Percentiles rank a stretch among this genome's conserved stretches.
These are phyloP conservation scores for Gyrodon lividus DNA, from an alignment of 768 basidiomycete species.

Conservation along the genomic window DNA sequence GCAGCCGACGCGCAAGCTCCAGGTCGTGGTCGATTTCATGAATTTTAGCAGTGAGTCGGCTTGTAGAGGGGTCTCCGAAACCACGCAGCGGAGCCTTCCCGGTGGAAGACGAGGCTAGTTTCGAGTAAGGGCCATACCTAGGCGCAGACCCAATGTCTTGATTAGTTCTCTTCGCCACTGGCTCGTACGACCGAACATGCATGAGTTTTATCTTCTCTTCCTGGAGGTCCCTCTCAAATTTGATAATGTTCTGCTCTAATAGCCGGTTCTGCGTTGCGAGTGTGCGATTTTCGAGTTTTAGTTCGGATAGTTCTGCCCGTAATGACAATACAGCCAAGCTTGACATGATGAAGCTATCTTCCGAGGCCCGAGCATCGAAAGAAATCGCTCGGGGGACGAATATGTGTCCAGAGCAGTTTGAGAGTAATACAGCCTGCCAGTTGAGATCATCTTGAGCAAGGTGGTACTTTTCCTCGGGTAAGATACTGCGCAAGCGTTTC, in stretches of 20 bases:
- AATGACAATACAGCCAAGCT: conserved; percentile 48
- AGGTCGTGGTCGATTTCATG: conserved; percentile 11
- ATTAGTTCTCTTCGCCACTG: background rate
- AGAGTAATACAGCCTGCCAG: conserved; percentile 55
- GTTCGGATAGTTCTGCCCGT: conserved; percentile 39
- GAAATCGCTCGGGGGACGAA: conserved; percentile 39
- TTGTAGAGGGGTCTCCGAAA: background rate
- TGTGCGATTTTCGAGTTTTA: conserved; percentile 31
- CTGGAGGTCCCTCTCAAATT: conserved; percentile 11
- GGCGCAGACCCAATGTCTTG: background rate
- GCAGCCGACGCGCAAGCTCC: conserved; percentile 32
- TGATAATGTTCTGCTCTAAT: conserved; percentile 27
- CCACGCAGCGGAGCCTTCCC: background rate
- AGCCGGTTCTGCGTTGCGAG: conserved; percentile 19
- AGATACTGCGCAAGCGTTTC: conserved; percentile 40
- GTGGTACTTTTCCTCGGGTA: conserved; percentile 41
- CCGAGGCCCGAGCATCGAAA: conserved; percentile 17
- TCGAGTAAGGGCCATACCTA: background rate
- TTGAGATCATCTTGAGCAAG: conserved; percentile 39
- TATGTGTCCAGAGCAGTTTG: conserved; percentile 53
- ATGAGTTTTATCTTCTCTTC: conserved; percentile 8
- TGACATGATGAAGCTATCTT: conserved; percentile 42
- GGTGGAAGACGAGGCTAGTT: background rate
- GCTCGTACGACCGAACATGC: conserved; percentile 1
- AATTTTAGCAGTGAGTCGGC: background rate